Conservation (phyloP, 129 eudicot species). For the Pulicaria dysenterica region DNA sequence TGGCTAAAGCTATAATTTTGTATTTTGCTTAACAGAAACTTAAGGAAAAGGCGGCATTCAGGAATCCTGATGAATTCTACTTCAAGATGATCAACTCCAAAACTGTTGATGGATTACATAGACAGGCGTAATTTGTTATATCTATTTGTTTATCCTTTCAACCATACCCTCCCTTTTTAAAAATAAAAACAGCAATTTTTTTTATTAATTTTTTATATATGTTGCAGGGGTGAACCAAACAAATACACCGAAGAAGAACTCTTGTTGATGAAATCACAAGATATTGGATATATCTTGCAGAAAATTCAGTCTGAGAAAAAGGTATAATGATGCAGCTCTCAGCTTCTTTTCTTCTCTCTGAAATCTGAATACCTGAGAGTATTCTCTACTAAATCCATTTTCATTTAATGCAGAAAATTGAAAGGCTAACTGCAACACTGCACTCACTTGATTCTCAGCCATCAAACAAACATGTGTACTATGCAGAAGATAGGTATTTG, state of each 20-base stretch:
- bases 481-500: slow-evolving; percentile 79
- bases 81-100: slow-evolving; percentile 80
- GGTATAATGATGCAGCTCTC: slow-evolving; percentile 39
- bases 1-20: slow-evolving; percentile 7
- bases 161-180: too few species aligned
- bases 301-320: slow-evolving; percentile 85
- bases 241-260: slow-evolving; percentile 78
- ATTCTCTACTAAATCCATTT: slow-evolving; percentile 1
- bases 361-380: not conserved
- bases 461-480: slow-evolving; percentile 69
- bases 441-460: slow-evolving; percentile 67
- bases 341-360: not conserved
- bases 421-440: slow-evolving; percentile 66
- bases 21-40: slow-evolving; percentile 66
- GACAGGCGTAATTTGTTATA: slow-evolving; percentile 36
- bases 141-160: not conserved
- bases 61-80: slow-evolving; percentile 95
- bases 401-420: slow-evolving; percentile 51
- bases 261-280: slow-evolving; percentile 91
- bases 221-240: slow-evolving; percentile 64
- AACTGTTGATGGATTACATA: slow-evolving; percentile 80
- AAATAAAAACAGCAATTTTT: not conserved
- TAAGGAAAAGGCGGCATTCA: slow-evolving; percentile 79
- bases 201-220: slow-evolving; percentile 1
- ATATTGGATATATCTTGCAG: slow-evolving; percentile 87